A percentile compares a stretch with the other conserved stretches of the same genome.
Evolutionary conservation across 108 stramenopile genomes (phyloP).

Genomic region (Ochromonas danica): DNA sequence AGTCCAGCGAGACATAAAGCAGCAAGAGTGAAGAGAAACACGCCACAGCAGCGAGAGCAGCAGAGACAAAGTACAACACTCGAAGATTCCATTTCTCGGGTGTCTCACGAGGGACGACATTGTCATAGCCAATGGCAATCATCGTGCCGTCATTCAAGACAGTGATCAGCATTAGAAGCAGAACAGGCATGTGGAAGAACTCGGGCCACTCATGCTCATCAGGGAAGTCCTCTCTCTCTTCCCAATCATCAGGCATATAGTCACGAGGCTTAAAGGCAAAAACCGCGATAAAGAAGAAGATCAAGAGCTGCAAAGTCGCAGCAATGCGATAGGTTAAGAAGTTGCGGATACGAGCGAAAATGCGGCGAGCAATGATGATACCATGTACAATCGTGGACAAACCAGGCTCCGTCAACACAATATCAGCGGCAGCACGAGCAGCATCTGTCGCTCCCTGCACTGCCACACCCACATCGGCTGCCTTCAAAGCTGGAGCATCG

Average conservation of each 20-base stretch:
- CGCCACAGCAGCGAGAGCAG: conserved; percentile 38
- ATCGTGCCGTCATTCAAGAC: conserved; percentile 74
- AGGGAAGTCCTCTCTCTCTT: no score
- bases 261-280: conserved; percentile 57
- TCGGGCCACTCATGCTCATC: conserved; percentile 31
- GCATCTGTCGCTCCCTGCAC: conserved; percentile 86
- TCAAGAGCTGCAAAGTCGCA: conserved; percentile 68
- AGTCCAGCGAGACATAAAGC: conserved; percentile 29
- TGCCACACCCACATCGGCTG: no score
- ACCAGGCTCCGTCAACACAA: conserved; percentile 75
- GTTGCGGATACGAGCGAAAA: conserved; percentile 61
- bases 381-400: conserved; percentile 74
- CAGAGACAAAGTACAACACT: conserved; percentile 31
- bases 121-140: conserved; percentile 81
- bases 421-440: conserved; percentile 77
- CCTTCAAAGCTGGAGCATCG: no score
- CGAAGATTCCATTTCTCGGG: conserved; percentile 34
- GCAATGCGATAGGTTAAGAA: conserved; percentile 53
- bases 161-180: conserved; percentile 74
- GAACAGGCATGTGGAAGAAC: conserved; percentile 62
- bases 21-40: conserved; percentile 40
- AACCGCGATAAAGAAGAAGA: conserved; percentile 61
- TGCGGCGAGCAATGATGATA: conserved; percentile 67
- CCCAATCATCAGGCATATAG: conserved; percentile 43
- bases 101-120: conserved; percentile 19